These are phyloP conservation scores for Gossypium thurberi DNA, from an alignment of 345 rosid species.

Conservation along the genomic window DNA sequence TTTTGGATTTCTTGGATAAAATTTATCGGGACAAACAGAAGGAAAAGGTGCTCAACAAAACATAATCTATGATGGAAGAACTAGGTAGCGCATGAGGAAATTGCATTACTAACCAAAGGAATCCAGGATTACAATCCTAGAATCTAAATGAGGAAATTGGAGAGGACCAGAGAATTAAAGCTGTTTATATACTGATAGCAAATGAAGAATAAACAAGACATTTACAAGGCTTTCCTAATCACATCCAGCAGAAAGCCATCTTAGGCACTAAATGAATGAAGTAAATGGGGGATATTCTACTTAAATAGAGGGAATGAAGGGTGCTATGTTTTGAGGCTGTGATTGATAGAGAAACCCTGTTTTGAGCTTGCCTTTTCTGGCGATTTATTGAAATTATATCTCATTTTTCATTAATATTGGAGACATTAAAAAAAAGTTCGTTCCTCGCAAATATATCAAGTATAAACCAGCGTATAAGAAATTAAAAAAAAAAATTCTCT, in stretches of 20 bases:
- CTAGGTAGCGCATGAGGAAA: background rate
- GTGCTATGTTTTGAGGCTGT: background rate
- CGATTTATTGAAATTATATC: background rate
- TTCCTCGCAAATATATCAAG: background rate
- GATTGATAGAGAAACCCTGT: background rate
- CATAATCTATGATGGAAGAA: background rate
- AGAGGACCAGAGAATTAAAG: background rate
- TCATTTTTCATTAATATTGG: conserved; percentile 6
- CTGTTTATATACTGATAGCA: background rate
- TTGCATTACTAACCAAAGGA: background rate
- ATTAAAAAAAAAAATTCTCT: too few relatives aligned
- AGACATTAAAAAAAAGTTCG: background rate
- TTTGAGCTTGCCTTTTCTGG: background rate
- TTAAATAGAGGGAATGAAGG: background rate
- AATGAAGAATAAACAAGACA: background rate
- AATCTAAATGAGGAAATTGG: background rate
- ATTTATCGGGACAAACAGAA: background rate
- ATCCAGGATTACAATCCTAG: background rate
- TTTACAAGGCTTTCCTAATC: background rate
- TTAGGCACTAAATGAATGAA: background rate
- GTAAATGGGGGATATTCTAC: background rate
- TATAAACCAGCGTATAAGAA: background rate
- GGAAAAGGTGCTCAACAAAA: background rate
- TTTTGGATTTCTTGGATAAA: background rate
- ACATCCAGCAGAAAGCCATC: background rate